A percentile compares a stretch with the other conserved stretches of the same genome.
These are phyloP conservation scores for Wickerhamiella domercqiae DNA, from an alignment of 805 yeast genomes.

Conservation along the genomic window DNA sequence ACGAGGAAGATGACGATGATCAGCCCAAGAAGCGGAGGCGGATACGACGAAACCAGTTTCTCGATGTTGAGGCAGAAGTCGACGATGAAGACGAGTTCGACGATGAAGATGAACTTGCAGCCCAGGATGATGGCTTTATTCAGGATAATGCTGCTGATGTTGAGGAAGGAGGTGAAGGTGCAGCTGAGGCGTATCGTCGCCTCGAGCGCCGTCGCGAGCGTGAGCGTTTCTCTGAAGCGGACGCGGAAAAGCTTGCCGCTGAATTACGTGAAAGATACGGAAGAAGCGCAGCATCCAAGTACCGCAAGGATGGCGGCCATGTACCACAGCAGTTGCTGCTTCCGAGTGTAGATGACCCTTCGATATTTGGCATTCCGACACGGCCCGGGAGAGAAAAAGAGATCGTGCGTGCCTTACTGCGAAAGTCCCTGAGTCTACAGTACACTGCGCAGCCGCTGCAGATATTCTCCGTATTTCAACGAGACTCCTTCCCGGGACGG, in stretches of 20 bases:
- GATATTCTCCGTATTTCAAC: slow-evolving; percentile 78
- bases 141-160: slow-evolving; percentile 45
- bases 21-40: slow-evolving; percentile 21
- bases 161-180: slow-evolving; percentile 25
- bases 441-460: slow-evolving; percentile 66
- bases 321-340: slow-evolving; percentile 86
- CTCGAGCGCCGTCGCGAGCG: slow-evolving; percentile 48
- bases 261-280: slow-evolving; percentile 87
- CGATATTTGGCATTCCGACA: slow-evolving; percentile 90
- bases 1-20: slow-evolving; percentile 18
- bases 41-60: slow-evolving; percentile 51
- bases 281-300: slow-evolving; percentile 62
- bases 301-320: slow-evolving; percentile 62
- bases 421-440: slow-evolving; percentile 66
- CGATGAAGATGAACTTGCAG: slow-evolving; percentile 88
- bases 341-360: slow-evolving; percentile 93
- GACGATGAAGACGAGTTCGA: slow-evolving; percentile 93
- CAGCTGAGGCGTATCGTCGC: slow-evolving; percentile 72
- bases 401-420: slow-evolving; percentile 65
- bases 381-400: slow-evolving; percentile 89
- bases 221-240: slow-evolving; percentile 79
- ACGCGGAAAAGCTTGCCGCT: slow-evolving; percentile 86
- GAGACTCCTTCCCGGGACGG: slow-evolving; percentile 86
- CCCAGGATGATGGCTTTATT: slow-evolving; percentile 48
- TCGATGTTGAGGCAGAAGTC: slow-evolving; percentile 98